phyloP scores from a whole-genome alignment of 768 basidiomycete genomes.

The Macrolepiota albuminosa region DNA sequence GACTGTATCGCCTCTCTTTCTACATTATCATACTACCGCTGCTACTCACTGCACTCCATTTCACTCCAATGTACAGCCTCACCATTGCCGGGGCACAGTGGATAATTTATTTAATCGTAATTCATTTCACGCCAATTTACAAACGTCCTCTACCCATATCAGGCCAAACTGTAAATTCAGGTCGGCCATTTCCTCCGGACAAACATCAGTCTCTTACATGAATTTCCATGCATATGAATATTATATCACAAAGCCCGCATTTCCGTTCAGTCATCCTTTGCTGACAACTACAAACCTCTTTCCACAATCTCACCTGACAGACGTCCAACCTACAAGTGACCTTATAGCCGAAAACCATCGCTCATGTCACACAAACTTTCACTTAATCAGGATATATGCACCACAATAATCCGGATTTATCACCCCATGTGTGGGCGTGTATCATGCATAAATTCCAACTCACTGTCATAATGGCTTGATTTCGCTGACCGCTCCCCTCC shows the following conservation, averaged over 20 bases:
- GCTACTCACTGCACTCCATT: neutral
- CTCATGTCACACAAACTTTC: slow-evolving; percentile 2
- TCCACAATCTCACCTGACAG: neutral
- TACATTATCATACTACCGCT: neutral
- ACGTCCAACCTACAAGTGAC: neutral
- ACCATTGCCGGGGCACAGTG: neutral
- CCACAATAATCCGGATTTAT: slow-evolving; percentile 5
- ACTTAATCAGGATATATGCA: slow-evolving; percentile 3
- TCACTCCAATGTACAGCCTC: neutral
- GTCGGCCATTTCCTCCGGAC: slow-evolving; percentile 6
- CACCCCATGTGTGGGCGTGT: neutral
- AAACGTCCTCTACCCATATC: slow-evolving; percentile 10
- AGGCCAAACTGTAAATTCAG: slow-evolving; percentile 6
- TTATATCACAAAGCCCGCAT: slow-evolving; percentile 3
- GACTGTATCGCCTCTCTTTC: neutral
- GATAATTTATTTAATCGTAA: neutral
- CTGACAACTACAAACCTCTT: neutral
- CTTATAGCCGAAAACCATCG: slow-evolving; percentile 1
- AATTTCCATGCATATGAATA: slow-evolving; percentile 1
- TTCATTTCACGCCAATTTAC: neutral
- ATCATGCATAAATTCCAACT: slow-evolving; percentile 5
- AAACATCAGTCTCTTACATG: neutral
- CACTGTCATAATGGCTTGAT: slow-evolving; percentile 6
- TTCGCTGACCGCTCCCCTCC: neutral
- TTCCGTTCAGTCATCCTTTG: slow-evolving; percentile 10